Percentiles rank a stretch among this genome's conserved stretches.
phyloP scores from a whole-genome alignment of 1,139 yeast genomes.

The Zhuliangozyma blackwelliae region DNA sequence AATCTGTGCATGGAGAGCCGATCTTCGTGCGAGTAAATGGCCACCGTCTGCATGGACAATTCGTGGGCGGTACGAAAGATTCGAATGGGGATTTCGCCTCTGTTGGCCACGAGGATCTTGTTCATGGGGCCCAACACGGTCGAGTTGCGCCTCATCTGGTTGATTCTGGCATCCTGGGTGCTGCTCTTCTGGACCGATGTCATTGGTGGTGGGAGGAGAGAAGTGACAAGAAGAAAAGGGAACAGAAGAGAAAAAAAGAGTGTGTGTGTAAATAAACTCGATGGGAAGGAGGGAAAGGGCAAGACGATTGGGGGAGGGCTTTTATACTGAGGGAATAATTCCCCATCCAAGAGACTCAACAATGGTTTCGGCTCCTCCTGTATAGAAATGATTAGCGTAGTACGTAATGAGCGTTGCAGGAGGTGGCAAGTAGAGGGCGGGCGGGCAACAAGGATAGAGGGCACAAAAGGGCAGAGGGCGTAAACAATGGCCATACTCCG shows the following conservation, averaged over 20 bases:
- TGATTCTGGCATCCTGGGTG: constrained; percentile 24
- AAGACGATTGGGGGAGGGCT: neutral
- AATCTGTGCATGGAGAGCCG: constrained; percentile 91
- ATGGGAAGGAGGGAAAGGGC: neutral
- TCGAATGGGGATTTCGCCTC: constrained; percentile 91
- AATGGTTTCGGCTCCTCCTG: no score
- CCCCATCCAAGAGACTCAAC: no score
- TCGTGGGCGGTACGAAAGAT: constrained; percentile 98
- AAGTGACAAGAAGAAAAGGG: constrained; percentile 5
- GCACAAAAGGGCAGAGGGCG: neutral
- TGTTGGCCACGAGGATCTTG: constrained; percentile 85
- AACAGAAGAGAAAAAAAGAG: neutral
- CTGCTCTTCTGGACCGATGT: constrained; percentile 13
- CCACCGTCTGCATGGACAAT: constrained; percentile 95
- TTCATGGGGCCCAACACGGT: constrained; percentile 61
- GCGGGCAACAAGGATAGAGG: no score
- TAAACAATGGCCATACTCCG: no score
- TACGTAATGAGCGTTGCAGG: no score
- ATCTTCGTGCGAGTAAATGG: constrained; percentile 95
- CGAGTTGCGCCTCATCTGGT: constrained; percentile 59
- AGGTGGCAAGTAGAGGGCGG: no score
- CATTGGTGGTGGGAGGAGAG: constrained; percentile 6
- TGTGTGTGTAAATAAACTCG: constrained; percentile 1
- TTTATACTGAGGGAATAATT: no score
- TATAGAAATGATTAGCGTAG: no score